Conservation (phyloP, 768 basidiomycete genomes). For the Leccinellum rugosiceps region DNA sequence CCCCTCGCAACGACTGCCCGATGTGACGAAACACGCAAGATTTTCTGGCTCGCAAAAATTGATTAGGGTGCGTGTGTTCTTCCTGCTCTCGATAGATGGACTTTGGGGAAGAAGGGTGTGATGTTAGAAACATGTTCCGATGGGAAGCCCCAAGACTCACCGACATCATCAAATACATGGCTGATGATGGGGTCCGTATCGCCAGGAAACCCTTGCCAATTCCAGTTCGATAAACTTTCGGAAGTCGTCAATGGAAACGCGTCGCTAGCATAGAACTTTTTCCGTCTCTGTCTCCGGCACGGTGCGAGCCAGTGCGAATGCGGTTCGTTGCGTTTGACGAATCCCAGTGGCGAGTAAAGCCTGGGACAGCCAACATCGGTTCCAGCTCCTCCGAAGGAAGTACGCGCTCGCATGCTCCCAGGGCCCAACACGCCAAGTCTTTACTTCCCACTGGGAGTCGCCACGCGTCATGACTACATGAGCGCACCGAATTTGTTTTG, state of each 20-base stretch:
- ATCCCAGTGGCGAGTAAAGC: not conserved
- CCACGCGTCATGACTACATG: not conserved
- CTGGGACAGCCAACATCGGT: not conserved
- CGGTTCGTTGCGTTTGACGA: not conserved
- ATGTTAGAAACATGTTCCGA: slow-evolving; percentile 3
- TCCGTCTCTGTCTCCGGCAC: not conserved
- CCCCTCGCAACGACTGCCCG: not conserved
- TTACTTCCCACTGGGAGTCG: not conserved
- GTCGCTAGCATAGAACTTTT: not conserved
- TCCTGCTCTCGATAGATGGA: slow-evolving; percentile 1
- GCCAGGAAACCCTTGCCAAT: not conserved
- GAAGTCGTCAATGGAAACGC: not conserved
- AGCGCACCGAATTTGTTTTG: not conserved
- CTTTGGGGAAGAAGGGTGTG: slow-evolving; percentile 9
- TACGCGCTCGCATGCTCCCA: not conserved
- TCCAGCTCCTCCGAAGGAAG: not conserved
- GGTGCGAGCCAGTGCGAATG: too few relatives aligned
- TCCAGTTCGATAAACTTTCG: not conserved
- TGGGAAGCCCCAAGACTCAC: slow-evolving; percentile 8
- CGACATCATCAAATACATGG: slow-evolving; percentile 6
- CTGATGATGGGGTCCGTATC: not conserved
- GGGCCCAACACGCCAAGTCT: not conserved
- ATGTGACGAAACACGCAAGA: slow-evolving; percentile 1
- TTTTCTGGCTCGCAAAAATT: not conserved
- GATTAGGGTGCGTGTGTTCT: not conserved